phyloP scores from a whole-genome alignment of 257 asterid genomes.

The Fraxinus quadrangulata region DNA sequence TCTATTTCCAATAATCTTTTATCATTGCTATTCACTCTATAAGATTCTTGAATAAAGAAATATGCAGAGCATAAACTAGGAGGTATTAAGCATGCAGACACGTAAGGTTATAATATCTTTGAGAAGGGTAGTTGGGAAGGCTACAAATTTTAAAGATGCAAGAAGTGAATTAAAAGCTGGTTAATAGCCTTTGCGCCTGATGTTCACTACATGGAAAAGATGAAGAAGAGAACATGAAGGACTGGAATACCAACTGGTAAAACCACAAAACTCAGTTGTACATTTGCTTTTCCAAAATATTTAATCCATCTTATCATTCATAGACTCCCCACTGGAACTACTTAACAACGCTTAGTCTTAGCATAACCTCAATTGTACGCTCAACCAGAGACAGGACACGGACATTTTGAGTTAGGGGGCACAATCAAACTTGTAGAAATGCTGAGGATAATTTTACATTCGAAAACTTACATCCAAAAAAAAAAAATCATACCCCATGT shows the following conservation, averaged over 20 bases:
- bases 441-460: too few relatives aligned
- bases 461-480: too few relatives aligned
- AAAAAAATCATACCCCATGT: too few relatives aligned
- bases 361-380: constrained; percentile 14
- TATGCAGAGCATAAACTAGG: neutral
- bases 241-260: constrained; percentile 13
- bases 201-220: constrained; percentile 9
- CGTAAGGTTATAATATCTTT: neutral
- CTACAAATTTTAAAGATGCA: neutral
- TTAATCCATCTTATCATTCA: constrained; percentile 14
- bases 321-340: constrained; percentile 14
- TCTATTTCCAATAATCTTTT: neutral
- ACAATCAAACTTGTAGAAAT: too few relatives aligned
- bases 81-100: neutral
- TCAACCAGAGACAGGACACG: neutral
- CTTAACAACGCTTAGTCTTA: constrained; percentile 15
- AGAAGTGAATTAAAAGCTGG: neutral
- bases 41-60: constrained; percentile 6
- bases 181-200: constrained; percentile 9
- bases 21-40: neutral
- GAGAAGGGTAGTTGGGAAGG: neutral
- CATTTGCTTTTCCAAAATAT: constrained; percentile 13
- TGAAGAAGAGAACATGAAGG: neutral
- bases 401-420: too few relatives aligned
- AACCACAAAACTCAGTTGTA: neutral